Percentiles rank a stretch among this genome's conserved stretches.
Evolutionary conservation across 2,329 filamentous ascomycete species (phyloP).

Genomic region (Penicillium sp.): DNA sequence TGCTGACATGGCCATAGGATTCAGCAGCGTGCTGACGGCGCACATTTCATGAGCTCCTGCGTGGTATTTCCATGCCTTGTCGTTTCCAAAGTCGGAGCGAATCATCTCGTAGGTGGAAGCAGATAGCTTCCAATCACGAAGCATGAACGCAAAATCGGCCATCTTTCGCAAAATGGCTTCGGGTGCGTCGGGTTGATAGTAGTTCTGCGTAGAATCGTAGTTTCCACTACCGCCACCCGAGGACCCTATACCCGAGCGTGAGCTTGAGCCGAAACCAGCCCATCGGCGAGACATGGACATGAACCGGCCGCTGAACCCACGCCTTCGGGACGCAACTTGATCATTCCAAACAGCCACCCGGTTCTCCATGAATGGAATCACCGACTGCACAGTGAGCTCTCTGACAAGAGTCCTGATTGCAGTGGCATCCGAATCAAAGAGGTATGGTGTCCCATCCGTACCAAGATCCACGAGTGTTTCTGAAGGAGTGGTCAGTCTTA

Average conservation of each 20-base stretch:
- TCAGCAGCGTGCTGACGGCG: constrained; percentile 76
- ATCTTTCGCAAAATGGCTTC: constrained; percentile 92
- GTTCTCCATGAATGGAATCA: constrained; percentile 94
- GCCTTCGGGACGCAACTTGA: constrained; percentile 84
- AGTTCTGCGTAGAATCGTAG: constrained; percentile 74
- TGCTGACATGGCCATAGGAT: constrained; percentile 66
- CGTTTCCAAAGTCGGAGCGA: constrained; percentile 82
- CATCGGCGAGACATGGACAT: constrained; percentile 91
- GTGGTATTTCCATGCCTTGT: constrained; percentile 96
- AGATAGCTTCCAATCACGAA: constrained; percentile 91
- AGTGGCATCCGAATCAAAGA: constrained; percentile 88
- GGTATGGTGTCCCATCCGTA: constrained; percentile 65
- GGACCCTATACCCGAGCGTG: constrained; percentile 56
- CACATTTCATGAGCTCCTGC: constrained; percentile 95
- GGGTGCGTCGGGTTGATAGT: constrained; percentile 76
- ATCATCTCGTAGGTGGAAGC: constrained; percentile 89
- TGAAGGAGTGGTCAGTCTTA: constrained; percentile 10
- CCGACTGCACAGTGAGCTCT: constrained; percentile 91
- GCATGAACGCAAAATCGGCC: constrained; percentile 94
- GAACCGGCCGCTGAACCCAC: constrained; percentile 87
- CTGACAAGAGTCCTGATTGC: constrained; percentile 85
- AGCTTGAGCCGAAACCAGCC: constrained; percentile 71
- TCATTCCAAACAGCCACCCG: constrained; percentile 93
- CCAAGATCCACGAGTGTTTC: constrained; percentile 57
- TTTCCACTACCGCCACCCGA: constrained; percentile 53